phyloP scores from a whole-genome alignment of 2,329 filamentous ascomycete species.

The Pseudogymnoascus sp. region DNA sequence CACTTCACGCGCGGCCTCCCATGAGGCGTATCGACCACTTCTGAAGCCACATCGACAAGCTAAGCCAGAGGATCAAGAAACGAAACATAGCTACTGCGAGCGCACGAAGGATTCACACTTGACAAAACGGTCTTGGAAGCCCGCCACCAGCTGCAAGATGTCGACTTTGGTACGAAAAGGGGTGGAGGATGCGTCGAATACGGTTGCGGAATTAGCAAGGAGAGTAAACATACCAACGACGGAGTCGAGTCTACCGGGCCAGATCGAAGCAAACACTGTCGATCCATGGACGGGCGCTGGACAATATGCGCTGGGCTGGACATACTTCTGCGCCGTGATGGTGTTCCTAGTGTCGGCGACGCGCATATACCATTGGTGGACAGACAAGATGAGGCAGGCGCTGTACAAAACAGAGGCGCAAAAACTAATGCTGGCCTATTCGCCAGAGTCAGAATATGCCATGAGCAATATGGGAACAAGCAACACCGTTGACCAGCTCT shows the following conservation, averaged over 20 bases:
- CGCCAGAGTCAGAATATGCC: conserved; percentile 53
- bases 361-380: conserved; percentile 81
- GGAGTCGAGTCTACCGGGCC: conserved; percentile 50
- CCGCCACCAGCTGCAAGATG: background rate
- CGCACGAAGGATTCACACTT: background rate
- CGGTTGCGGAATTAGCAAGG: conserved; percentile 25
- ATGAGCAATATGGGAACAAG: conserved; percentile 49
- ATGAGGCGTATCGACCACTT: background rate
- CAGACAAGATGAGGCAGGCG: conserved; percentile 85
- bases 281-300: conserved; percentile 77
- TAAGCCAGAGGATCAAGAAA: background rate
- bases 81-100: background rate
- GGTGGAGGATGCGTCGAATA: conserved; percentile 21
- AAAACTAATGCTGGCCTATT: conserved; percentile 53
- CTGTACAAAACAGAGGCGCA: conserved; percentile 77
- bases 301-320: conserved; percentile 82
- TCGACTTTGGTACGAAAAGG: background rate
- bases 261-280: conserved; percentile 53
- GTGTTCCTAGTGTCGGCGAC: conserved; percentile 59
- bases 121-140: background rate
- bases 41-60: background rate
- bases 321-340: conserved; percentile 74
- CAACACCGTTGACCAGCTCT: conserved; percentile 52
- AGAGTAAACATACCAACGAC: conserved; percentile 55
- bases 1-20: background rate